A percentile compares a stretch with the other conserved stretches of the same genome.
Evolutionary conservation across 73 alveolate genomes (phyloP).

Genomic region (Loxodes magnus): DNA sequence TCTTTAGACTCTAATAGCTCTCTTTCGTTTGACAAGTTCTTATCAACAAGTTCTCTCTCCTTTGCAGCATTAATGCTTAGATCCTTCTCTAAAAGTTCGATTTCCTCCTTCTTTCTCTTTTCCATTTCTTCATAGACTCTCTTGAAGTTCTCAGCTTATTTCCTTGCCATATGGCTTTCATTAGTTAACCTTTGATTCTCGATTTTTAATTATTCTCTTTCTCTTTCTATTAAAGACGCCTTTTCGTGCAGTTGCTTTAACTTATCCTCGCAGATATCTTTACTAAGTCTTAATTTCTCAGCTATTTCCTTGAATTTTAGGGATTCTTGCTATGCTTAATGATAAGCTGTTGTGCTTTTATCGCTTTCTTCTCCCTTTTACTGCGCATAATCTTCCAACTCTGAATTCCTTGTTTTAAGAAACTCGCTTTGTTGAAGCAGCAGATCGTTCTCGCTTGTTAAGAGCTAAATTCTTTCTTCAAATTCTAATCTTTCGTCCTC

Average conservation of each 20-base stretch:
- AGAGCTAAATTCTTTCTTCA: constrained; percentile 1
- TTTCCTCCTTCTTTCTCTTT: constrained; percentile 6
- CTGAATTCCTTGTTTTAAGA: neutral
- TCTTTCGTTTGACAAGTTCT: constrained; percentile 9
- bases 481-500: constrained; percentile 8
- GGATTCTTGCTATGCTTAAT: constrained; percentile 1
- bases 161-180: neutral
- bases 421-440: constrained; percentile 1
- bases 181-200: neutral
- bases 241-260: neutral
- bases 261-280: constrained; percentile 13
- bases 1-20: constrained; percentile 33
- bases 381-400: constrained; percentile 1
- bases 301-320: neutral
- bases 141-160: neutral
- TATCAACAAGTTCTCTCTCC: constrained; percentile 13
- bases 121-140: constrained; percentile 12
- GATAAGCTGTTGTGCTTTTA: constrained; percentile 1
- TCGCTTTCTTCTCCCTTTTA: constrained; percentile 7
- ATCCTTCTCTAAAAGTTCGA: constrained; percentile 10
- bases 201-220: constrained; percentile 3
- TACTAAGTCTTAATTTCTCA: constrained; percentile 4
- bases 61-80: neutral
- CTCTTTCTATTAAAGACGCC: constrained; percentile 1
- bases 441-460: constrained; percentile 1